Conservation (phyloP, 1,284 basidiomycete genomes). For the Ceratobasidium theobromae region DNA sequence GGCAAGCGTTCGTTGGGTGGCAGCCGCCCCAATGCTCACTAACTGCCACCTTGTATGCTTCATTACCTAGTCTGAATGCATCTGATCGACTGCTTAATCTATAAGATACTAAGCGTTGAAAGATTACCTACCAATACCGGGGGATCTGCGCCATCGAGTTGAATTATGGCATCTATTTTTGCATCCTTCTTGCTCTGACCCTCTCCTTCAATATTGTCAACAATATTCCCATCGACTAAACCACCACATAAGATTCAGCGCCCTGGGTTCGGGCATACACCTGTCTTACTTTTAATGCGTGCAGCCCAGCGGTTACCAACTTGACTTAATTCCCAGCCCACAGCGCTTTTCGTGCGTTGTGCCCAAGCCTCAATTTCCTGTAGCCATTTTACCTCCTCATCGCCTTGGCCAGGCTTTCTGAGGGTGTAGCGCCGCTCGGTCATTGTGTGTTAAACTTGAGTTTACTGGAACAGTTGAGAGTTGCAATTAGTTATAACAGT, state of each 20-base stretch:
- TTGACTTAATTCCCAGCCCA: neutral
- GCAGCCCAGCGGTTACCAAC: neutral
- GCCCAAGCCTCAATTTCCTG: constrained; percentile 5
- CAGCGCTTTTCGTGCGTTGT: neutral
- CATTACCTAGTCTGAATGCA: no score
- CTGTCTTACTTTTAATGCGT: neutral
- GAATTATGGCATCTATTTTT: neutral
- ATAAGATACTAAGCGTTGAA: neutral
- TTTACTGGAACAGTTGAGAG: no score
- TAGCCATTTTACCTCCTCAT: no score
- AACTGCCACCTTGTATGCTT: no score
- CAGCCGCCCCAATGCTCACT: no score
- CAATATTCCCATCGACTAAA: neutral
- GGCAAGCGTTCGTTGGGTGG: no score
- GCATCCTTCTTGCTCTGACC: neutral
- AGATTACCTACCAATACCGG: neutral
- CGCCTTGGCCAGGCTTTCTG: no score
- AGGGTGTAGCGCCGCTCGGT: no score
- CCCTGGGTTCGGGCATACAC: no score
- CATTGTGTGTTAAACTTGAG: no score
- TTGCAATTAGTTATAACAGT: no score
- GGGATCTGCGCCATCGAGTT: neutral
- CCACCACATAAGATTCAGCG: neutral
- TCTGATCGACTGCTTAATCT: neutral
- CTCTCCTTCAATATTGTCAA: neutral